Percentiles rank a stretch among this genome's conserved stretches.
phyloP scores from a whole-genome alignment of 192 early-diverging fungal genomes.

The Coemansia guatemalensis region DNA sequence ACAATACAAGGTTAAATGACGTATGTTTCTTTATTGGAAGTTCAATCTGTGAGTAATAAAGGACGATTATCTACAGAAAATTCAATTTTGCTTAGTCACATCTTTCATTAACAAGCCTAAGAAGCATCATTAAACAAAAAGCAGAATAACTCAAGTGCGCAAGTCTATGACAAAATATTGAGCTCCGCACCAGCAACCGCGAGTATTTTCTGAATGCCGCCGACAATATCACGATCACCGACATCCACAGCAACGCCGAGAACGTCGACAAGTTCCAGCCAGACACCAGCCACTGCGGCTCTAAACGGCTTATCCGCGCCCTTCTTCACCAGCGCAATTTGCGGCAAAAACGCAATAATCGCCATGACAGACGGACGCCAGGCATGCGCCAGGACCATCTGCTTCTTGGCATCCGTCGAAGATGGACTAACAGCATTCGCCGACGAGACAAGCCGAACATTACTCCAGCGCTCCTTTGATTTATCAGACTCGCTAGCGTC shows the following conservation, averaged over 20 bases:
- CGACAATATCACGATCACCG: constrained; percentile 36
- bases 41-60: no score
- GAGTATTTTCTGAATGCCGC: constrained; percentile 29
- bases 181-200: constrained; percentile 22
- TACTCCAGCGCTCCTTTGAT: neutral
- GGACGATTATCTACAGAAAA: no score
- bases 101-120: no score
- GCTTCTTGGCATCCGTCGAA: constrained; percentile 23
- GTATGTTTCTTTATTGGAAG: no score
- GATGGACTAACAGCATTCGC: neutral
- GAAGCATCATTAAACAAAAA: no score
- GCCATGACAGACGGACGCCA: constrained; percentile 29
- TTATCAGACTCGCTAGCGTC: neutral
- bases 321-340: constrained; percentile 3
- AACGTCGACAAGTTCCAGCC: constrained; percentile 26
- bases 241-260: constrained; percentile 38
- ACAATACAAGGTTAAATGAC: no score
- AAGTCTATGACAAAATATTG: neutral
- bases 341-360: constrained; percentile 10
- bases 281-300: constrained; percentile 15
- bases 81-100: no score
- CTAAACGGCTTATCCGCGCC: constrained; percentile 11
- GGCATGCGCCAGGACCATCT: constrained; percentile 15
- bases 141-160: no score
- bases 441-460: constrained; percentile 4